These are phyloP conservation scores for Lachnellula cervina DNA, from an alignment of 2,329 filamentous ascomycete species.

Conservation along the genomic window DNA sequence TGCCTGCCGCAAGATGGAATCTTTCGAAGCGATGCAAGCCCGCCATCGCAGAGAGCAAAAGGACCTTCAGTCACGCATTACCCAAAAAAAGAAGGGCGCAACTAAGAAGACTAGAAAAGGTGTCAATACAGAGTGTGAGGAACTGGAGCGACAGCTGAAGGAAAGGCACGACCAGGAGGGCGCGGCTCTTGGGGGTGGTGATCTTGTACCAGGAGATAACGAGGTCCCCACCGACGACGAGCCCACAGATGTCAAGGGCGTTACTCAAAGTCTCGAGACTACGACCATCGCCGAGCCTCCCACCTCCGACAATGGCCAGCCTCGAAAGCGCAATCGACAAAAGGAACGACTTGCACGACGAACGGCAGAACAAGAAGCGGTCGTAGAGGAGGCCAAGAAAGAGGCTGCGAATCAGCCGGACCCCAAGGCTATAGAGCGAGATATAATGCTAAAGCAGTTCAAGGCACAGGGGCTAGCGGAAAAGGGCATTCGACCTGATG, in stretches of 20 bases:
- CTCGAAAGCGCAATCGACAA: conserved; percentile 77
- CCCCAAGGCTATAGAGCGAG: conserved; percentile 63
- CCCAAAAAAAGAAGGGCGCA: conserved; percentile 94
- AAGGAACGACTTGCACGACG: conserved; percentile 88
- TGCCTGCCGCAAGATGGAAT: conserved; percentile 34
- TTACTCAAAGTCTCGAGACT: conserved; percentile 19
- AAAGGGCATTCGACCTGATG: conserved; percentile 79
- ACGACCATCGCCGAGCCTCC: conserved; percentile 19
- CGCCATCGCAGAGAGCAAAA: conserved; percentile 85
- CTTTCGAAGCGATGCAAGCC: conserved; percentile 70
- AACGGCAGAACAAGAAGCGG: conserved; percentile 75
- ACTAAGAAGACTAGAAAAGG: conserved; percentile 80
- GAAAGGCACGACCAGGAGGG: conserved; percentile 63
- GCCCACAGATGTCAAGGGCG: conserved; percentile 3
- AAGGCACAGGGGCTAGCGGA: conserved; percentile 60
- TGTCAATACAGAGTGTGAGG: conserved; percentile 70
- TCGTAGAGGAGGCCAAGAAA: conserved; percentile 60
- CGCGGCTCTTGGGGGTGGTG: conserved; percentile 35
- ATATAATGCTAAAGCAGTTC: conserved; percentile 66
- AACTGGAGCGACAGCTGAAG: conserved; percentile 60
- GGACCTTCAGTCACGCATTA: conserved; percentile 79
- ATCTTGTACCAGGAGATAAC: conserved; percentile 11
- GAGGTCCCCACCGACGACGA: conserved; percentile 14
- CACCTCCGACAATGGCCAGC: conserved; percentile 21
- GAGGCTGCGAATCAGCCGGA: conserved; percentile 75